Conservation (phyloP, 768 basidiomycete species). For the Mycena vitilis region DNA sequence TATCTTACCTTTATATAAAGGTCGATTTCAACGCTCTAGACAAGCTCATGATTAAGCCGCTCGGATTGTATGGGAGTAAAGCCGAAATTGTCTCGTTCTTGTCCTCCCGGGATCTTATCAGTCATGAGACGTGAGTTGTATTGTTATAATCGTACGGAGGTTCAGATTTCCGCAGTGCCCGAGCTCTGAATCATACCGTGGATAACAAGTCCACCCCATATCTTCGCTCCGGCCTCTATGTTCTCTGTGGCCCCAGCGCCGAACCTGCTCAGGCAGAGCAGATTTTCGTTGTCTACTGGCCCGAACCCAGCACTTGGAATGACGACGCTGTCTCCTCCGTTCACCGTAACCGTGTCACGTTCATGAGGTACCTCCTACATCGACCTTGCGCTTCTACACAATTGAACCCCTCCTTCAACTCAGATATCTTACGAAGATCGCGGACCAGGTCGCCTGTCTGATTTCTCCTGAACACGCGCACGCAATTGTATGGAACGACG, state of each 20-base stretch:
- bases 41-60: slow-evolving; percentile 54
- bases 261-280: slow-evolving; percentile 34
- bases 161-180: slow-evolving; percentile 22
- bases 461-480: slow-evolving; percentile 60
- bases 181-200: slow-evolving; percentile 20
- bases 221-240: slow-evolving; percentile 65
- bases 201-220: slow-evolving; percentile 39
- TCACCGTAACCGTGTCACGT: slow-evolving; percentile 65
- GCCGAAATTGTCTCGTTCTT: slow-evolving; percentile 62
- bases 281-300: slow-evolving; percentile 70
- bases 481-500: slow-evolving; percentile 57
- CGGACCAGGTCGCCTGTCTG: slow-evolving; percentile 65
- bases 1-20: too few species aligned
- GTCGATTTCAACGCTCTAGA: slow-evolving; percentile 69
- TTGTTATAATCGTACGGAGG: neutral
- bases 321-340: slow-evolving; percentile 59
- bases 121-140: slow-evolving; percentile 52
- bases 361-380: slow-evolving; percentile 62
- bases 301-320: slow-evolving; percentile 69
- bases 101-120: slow-evolving; percentile 47
- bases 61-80: slow-evolving; percentile 70
- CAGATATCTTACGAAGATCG: slow-evolving; percentile 71
- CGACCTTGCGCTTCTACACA: neutral
- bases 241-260: slow-evolving; percentile 43
- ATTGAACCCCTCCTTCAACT: slow-evolving; percentile 5